phyloP scores from a whole-genome alignment of 495 filamentous ascomycete genomes.

The Talaromyces stipitatus region DNA sequence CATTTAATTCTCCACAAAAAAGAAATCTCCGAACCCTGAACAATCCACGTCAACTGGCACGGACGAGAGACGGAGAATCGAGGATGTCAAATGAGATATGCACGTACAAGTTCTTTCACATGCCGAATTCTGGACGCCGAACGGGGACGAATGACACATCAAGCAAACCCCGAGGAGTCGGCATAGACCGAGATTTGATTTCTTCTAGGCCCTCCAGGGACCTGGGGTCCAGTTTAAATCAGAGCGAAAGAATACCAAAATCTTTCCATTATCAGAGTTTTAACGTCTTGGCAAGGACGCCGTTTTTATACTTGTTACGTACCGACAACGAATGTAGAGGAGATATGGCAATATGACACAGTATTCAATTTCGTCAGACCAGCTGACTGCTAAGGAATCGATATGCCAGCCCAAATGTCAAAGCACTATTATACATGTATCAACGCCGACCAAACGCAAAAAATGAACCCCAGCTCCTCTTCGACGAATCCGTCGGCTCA shows the following conservation, averaged over 20 bases:
- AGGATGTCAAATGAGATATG: neutral
- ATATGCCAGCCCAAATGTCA: neutral
- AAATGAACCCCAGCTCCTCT: neutral
- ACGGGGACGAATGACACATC: neutral
- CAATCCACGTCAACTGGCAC: neutral
- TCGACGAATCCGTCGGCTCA: neutral
- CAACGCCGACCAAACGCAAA: slow-evolving; percentile 1
- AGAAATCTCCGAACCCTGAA: neutral
- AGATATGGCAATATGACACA: neutral
- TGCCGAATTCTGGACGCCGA: neutral
- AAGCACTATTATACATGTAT: neutral
- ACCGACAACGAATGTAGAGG: neutral
- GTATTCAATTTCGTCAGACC: neutral
- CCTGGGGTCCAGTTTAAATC: neutral
- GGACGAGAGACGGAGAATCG: neutral
- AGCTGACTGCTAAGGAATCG: neutral
- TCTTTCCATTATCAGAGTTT: neutral
- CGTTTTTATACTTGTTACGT: neutral
- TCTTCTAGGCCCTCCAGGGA: neutral
- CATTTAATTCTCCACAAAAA: neutral
- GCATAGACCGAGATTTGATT: neutral
- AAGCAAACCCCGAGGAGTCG: neutral
- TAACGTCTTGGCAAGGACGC: neutral
- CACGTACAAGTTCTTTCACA: neutral
- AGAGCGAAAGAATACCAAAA: neutral